Conservation (phyloP, 768 basidiomycete species). For the Coprinellus micaceus region DNA sequence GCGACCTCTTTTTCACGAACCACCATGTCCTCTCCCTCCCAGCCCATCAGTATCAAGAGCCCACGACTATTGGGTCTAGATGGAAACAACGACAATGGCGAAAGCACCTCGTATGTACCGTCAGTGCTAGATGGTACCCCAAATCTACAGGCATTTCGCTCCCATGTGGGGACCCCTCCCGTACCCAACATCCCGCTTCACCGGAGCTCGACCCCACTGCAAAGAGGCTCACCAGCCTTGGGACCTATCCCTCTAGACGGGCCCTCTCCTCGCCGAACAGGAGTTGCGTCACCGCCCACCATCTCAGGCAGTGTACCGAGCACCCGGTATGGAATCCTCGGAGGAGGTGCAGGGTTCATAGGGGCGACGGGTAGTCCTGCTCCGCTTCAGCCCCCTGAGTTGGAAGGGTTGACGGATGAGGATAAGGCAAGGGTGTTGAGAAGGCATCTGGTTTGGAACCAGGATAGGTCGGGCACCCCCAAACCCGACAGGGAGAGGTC, state of each 20-base stretch:
- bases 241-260: constrained; percentile 6
- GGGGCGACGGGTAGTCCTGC: constrained; percentile 15
- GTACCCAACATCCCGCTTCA: constrained; percentile 54
- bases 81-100: constrained; percentile 16
- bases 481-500: constrained; percentile 23
- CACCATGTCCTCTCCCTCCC: constrained; percentile 53
- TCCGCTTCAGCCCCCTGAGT: constrained; percentile 28
- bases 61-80: constrained; percentile 19
- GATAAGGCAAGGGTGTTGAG: constrained; percentile 81
- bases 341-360: too few relatives aligned
- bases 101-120: constrained; percentile 27
- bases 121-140: constrained; percentile 50
- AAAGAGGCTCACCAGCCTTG: constrained; percentile 15
- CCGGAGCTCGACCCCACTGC: constrained; percentile 18
- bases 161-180: constrained; percentile 57
- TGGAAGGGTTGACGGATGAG: constrained; percentile 70
- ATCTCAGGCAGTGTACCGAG: constrained; percentile 33
- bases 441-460: constrained; percentile 74
- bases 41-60: constrained; percentile 49
- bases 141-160: constrained; percentile 59
- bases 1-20: not conserved
- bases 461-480: constrained; percentile 48
- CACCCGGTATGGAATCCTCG: not conserved
- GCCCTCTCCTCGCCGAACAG: constrained; percentile 6
- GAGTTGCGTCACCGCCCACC: not conserved